Conservation (phyloP, 2,329 filamentous ascomycete species). For the Ilyonectria mors-panacis region DNA sequence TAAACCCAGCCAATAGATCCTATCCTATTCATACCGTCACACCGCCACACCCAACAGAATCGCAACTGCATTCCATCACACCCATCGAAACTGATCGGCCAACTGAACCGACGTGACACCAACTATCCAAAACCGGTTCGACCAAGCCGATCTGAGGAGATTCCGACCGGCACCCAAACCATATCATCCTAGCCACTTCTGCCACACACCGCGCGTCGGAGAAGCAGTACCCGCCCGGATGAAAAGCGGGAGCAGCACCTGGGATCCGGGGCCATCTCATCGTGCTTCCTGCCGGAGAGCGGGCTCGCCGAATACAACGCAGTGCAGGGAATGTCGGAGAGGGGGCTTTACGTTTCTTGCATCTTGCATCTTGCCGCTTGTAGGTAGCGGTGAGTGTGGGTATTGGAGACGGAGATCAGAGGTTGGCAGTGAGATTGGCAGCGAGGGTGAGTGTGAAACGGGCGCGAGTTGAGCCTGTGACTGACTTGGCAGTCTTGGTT, state of each 20-base stretch:
- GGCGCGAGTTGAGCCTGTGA: background rate
- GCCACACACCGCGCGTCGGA: slow-evolving; percentile 14
- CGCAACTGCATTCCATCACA: background rate
- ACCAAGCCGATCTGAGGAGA: slow-evolving; percentile 3
- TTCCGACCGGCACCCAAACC: slow-evolving; percentile 3
- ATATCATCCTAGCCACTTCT: slow-evolving; percentile 9
- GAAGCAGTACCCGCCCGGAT: slow-evolving; percentile 11
- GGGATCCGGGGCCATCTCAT: slow-evolving; percentile 4
- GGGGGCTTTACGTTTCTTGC: slow-evolving; percentile 4
- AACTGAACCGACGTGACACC: background rate
- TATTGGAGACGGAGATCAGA: slow-evolving; percentile 15
- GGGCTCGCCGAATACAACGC: slow-evolving; percentile 17
- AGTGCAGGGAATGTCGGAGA: background rate
- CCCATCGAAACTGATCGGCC: background rate
- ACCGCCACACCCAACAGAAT: background rate
- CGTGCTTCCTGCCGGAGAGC: slow-evolving; percentile 22
- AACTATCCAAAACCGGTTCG: background rate
- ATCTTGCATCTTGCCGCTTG: background rate
- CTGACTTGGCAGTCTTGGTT: background rate
- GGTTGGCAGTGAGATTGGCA: background rate
- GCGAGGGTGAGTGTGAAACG: slow-evolving; percentile 14
- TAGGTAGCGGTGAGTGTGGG: slow-evolving; percentile 24
- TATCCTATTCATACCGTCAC: background rate
- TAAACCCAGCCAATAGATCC: background rate
- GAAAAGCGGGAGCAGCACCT: slow-evolving; percentile 1